Evolutionary conservation across 139 green algal genomes (phyloP).

Genomic region (Chlamydomonas sp.): DNA sequence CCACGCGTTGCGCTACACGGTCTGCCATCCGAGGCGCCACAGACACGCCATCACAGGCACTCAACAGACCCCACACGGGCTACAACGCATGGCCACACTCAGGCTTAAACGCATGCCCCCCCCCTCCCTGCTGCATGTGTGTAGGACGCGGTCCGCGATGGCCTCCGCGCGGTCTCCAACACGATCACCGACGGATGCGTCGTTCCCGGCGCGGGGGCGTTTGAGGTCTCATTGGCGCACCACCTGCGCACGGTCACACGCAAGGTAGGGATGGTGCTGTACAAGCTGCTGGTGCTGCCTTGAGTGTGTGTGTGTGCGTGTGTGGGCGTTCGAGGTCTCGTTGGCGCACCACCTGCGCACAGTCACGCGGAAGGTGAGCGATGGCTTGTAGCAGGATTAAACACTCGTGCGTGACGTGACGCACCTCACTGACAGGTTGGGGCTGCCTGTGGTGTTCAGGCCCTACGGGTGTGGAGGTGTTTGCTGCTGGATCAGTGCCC

Average conservation of each 20-base stretch:
- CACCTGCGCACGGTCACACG: constrained; percentile 65
- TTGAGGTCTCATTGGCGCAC: constrained; percentile 81
- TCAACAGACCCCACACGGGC: too few species aligned
- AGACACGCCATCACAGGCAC: too few species aligned
- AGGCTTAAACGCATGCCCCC: too few species aligned
- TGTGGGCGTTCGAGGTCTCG: constrained; percentile 90
- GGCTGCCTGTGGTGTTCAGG: neutral
- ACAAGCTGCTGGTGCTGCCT: neutral
- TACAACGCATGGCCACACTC: too few species aligned
- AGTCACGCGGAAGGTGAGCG: constrained; percentile 10
- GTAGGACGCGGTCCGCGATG: constrained; percentile 96
- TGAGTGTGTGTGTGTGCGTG: constrained; percentile 37
- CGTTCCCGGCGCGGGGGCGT: constrained; percentile 81
- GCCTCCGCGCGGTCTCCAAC: constrained; percentile 96
- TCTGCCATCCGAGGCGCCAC: too few species aligned
- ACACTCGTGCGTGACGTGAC: too few species aligned
- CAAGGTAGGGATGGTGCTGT: neutral
- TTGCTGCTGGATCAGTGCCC: too few species aligned
- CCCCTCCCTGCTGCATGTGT: constrained; percentile 54
- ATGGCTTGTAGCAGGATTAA: neutral
- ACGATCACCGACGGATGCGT: constrained; percentile 75
- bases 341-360: constrained; percentile 71
- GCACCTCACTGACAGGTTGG: too few species aligned
- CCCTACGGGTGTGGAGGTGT: too few species aligned
- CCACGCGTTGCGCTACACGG: too few species aligned